These are phyloP conservation scores for Adansonia rubrostipa DNA, from an alignment of 441 rosid species.

Conservation along the genomic window DNA sequence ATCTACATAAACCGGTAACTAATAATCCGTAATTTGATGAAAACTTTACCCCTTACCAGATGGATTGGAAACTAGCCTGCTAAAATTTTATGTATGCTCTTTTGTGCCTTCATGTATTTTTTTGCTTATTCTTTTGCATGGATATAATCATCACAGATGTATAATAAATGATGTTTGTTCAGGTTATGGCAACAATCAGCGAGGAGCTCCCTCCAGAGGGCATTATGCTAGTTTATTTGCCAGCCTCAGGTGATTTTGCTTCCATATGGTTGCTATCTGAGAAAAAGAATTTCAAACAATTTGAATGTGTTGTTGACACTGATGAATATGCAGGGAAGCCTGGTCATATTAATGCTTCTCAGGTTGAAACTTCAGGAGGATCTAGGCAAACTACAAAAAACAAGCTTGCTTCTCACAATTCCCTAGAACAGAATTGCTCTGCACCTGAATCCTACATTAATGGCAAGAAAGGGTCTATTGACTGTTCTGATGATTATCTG, in stretches of 20 bases:
- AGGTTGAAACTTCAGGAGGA: conserved; percentile 56
- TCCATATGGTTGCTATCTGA: conserved; percentile 16
- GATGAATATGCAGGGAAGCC: conserved; percentile 61
- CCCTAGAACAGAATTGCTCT: conserved; percentile 55
- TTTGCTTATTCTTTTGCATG: neutral
- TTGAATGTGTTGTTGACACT: conserved; percentile 29
- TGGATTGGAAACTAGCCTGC: conserved; percentile 11
- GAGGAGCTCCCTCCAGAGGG: conserved; percentile 89
- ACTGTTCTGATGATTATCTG: conserved; percentile 52
- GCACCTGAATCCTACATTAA: conserved; percentile 54
- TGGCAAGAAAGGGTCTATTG: conserved; percentile 52
- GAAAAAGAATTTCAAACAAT: neutral
- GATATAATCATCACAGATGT: conserved; percentile 9
- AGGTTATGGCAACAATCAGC: conserved; percentile 89
- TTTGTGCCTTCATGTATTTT: neutral
- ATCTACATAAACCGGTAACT: conserved; percentile 12
- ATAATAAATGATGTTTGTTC: conserved; percentile 32
- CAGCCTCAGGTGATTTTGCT: conserved; percentile 72
- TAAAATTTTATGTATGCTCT: neutral
- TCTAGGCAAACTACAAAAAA: conserved; percentile 64
- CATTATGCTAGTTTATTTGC: conserved; percentile 75
- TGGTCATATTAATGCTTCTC: conserved; percentile 44
- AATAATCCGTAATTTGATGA: conserved; percentile 1
- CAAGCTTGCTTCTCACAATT: conserved; percentile 52
- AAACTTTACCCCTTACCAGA: neutral